These are phyloP conservation scores for Hericium alpestre DNA, from an alignment of 768 basidiomycete genomes.

Conservation along the genomic window DNA sequence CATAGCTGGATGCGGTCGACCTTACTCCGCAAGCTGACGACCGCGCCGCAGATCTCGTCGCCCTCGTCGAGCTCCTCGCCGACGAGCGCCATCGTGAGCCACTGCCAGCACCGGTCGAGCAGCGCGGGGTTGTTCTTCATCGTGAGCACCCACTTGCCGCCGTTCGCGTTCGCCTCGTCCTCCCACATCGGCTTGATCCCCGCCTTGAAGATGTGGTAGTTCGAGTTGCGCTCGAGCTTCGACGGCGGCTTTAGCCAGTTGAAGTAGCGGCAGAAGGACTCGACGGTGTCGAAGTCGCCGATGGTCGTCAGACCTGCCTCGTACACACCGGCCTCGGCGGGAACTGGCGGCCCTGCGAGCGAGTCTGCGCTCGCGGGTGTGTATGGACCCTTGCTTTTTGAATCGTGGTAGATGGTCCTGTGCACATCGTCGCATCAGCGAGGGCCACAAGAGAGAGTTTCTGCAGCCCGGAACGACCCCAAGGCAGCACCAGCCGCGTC, in stretches of 20 bases:
- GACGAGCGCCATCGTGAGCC: slow-evolving; percentile 85
- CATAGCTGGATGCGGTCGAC: slow-evolving; percentile 88
- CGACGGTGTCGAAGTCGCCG: slow-evolving; percentile 85
- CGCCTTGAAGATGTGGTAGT: slow-evolving; percentile 91
- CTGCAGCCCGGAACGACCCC: too few species aligned
- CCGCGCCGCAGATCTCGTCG: slow-evolving; percentile 74
- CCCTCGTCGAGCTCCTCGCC: slow-evolving; percentile 65
- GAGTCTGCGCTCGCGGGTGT: slow-evolving; percentile 31
- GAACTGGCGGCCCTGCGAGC: slow-evolving; percentile 17
- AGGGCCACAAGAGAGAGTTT: background rate
- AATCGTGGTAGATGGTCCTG: slow-evolving; percentile 88
- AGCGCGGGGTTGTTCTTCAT: slow-evolving; percentile 76
- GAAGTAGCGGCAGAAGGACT: slow-evolving; percentile 84
- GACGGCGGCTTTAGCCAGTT: slow-evolving; percentile 92
- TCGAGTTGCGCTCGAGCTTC: slow-evolving; percentile 78
- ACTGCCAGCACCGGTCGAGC: slow-evolving; percentile 82
- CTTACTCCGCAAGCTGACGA: slow-evolving; percentile 78
- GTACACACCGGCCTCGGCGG: slow-evolving; percentile 64
- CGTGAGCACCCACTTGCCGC: slow-evolving; percentile 92
- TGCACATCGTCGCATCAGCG: background rate
- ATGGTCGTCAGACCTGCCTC: slow-evolving; percentile 80
- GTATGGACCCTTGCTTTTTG: slow-evolving; percentile 61
- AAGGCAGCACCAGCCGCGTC: background rate
- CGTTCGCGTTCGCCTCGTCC: slow-evolving; percentile 81
- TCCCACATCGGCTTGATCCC: slow-evolving; percentile 98